These are phyloP conservation scores for Spiraea crenata DNA, from an alignment of 331 rosid species.

Conservation along the genomic window DNA sequence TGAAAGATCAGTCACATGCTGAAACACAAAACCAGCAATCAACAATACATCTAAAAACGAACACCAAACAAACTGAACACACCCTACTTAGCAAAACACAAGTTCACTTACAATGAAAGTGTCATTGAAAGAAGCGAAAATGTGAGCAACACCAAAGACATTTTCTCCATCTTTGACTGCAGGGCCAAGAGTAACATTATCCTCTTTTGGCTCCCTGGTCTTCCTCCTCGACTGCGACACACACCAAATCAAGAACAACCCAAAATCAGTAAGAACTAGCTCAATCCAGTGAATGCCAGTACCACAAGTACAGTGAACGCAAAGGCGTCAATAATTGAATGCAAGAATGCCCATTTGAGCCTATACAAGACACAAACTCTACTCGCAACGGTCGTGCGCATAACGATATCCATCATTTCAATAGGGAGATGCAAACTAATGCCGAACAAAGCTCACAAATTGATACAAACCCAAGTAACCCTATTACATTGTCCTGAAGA, in stretches of 20 bases:
- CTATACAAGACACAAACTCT: too few relatives aligned
- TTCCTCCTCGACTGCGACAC: slow-evolving; percentile 66
- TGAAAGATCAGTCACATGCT: slow-evolving; percentile 96
- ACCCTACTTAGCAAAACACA: not conserved
- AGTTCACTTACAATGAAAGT: slow-evolving; percentile 75
- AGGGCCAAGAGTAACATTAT: slow-evolving; percentile 85
- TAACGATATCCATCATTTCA: too few relatives aligned
- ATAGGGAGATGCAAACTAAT: too few relatives aligned
- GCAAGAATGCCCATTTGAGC: too few relatives aligned
- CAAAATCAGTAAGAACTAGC: not conserved
- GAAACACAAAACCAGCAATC: slow-evolving; percentile 21
- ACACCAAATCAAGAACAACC: not conserved
- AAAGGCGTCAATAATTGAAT: too few relatives aligned
- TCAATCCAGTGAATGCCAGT: not conserved
- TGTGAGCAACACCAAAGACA: slow-evolving; percentile 91
- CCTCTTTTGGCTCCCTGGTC: slow-evolving; percentile 94
- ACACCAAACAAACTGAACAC: not conserved
- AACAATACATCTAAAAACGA: not conserved
- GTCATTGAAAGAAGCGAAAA: slow-evolving; percentile 85
- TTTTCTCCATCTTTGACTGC: slow-evolving; percentile 90
- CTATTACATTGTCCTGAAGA: not conserved
- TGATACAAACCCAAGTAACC: not conserved
- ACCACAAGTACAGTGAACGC: too few relatives aligned
- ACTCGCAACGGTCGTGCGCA: too few relatives aligned
- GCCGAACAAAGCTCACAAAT: not conserved